These are phyloP conservation scores for Phytophthora gonapodyides DNA, from an alignment of 352 stramenopile species.

Conservation along the genomic window DNA sequence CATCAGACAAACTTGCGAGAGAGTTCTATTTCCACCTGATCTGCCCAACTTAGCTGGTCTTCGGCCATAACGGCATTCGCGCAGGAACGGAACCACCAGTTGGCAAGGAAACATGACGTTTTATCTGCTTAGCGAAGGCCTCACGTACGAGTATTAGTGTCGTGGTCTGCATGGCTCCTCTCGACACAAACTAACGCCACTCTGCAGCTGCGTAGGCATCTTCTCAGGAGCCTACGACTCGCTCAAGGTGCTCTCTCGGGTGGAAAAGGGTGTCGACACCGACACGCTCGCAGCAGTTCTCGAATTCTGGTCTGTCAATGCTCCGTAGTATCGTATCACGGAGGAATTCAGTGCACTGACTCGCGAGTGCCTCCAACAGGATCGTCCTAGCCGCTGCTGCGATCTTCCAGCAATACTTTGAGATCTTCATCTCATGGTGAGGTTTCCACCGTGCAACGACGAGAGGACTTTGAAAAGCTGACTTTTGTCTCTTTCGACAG, in stretches of 20 bases:
- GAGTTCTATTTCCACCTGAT: conserved; percentile 26
- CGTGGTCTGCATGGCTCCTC: not conserved
- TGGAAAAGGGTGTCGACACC: conserved; percentile 59
- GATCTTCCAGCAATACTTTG: conserved; percentile 71
- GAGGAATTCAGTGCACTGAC: too few species aligned
- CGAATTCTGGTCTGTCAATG: conserved; percentile 59
- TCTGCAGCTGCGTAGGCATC: conserved; percentile 53
- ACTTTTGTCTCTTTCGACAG: conserved; percentile 12
- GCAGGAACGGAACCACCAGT: conserved; percentile 4
- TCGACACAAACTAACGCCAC: not conserved
- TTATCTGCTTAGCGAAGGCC: conserved; percentile 71
- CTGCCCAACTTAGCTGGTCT: not conserved
- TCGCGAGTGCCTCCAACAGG: conserved; percentile 26
- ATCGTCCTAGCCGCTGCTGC: conserved; percentile 57
- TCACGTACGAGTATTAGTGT: conserved; percentile 47
- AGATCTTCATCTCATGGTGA: conserved; percentile 72
- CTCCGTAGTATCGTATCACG: not conserved
- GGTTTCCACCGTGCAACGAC: not conserved
- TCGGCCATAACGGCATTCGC: conserved; percentile 16
- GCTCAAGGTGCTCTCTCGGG: conserved; percentile 66
- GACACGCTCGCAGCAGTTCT: conserved; percentile 53
- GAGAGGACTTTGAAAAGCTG: too few species aligned
- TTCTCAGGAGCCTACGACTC: conserved; percentile 72
- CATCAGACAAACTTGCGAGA: conserved; percentile 1
- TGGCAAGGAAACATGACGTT: conserved; percentile 51